A percentile compares a stretch with the other conserved stretches of the same genome.
phyloP scores from a whole-genome alignment of 2,329 filamentous ascomycete species.

The Phaeophleospora eucalypticola region DNA sequence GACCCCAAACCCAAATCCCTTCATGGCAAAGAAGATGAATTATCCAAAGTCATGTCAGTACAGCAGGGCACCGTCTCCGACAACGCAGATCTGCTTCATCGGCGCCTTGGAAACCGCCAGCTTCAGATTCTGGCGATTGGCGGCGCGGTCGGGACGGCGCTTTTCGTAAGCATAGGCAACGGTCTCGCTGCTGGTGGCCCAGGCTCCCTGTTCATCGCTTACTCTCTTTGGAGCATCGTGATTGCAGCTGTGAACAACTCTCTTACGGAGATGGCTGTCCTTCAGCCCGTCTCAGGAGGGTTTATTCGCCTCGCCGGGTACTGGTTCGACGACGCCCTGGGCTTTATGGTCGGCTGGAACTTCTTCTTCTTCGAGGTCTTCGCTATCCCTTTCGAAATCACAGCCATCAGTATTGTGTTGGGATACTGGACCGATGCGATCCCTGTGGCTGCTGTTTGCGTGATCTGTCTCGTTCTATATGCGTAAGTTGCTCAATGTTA shows the following conservation, averaged over 20 bases:
- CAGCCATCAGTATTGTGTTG: conserved; percentile 41
- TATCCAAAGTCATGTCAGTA: too few relatives aligned
- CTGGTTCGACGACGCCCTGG: conserved; percentile 63
- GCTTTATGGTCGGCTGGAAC: conserved; percentile 50
- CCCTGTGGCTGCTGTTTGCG: conserved; percentile 40
- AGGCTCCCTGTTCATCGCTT: conserved; percentile 19
- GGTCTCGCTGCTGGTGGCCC: conserved; percentile 47
- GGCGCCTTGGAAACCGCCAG: conserved; percentile 49
- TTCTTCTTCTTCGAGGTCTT: conserved; percentile 51
- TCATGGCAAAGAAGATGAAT: too few relatives aligned
- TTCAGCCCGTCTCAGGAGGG: conserved; percentile 28
- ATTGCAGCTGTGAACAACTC: conserved; percentile 61
- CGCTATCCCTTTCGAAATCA: conserved; percentile 52
- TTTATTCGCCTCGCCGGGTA: conserved; percentile 62
- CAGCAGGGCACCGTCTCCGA: conserved; percentile 29
- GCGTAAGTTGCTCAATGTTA: conserved; percentile 38
- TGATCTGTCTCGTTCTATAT: conserved; percentile 26
- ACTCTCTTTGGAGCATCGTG: conserved; percentile 42
- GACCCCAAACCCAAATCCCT: too few relatives aligned
- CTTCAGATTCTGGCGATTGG: conserved; percentile 29
- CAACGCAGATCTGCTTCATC: conserved; percentile 40
- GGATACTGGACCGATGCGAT: conserved; percentile 44
- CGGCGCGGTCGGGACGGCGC: conserved; percentile 21
- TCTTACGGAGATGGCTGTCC: conserved; percentile 56
- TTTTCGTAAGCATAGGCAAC: conserved; percentile 49